A percentile compares a stretch with the other conserved stretches of the same genome.
Evolutionary conservation across 371 early-diverging fungal genomes (phyloP).

Genomic region (Saksenaea vasiformis): DNA sequence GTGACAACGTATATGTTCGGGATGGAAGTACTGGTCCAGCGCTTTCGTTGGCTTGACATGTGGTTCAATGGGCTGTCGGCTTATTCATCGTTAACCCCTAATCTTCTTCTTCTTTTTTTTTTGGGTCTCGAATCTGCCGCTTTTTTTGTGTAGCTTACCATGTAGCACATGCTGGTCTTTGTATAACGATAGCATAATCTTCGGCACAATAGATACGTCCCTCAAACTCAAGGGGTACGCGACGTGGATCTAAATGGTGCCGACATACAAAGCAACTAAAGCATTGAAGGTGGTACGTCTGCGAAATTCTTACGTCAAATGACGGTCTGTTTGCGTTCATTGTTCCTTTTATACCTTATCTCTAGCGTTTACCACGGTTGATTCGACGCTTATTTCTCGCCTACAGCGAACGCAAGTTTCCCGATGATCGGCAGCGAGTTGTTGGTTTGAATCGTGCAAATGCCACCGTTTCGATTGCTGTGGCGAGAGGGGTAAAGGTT

Average conservation of each 20-base stretch:
- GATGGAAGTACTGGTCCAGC: constrained; percentile 57
- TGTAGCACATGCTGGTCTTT: constrained; percentile 32
- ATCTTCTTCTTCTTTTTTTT: no score
- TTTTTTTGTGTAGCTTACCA: constrained; percentile 27
- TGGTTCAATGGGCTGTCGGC: constrained; percentile 41
- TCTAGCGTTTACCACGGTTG: neutral
- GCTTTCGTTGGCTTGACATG: constrained; percentile 55
- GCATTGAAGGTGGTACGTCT: constrained; percentile 25
- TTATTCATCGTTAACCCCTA: no score
- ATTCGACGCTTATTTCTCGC: constrained; percentile 9
- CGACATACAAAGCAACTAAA: constrained; percentile 25
- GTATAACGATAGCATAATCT: constrained; percentile 39
- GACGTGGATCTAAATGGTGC: constrained; percentile 15
- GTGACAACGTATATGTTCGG: constrained; percentile 58
- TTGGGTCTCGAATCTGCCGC: no score
- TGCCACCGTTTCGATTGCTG: neutral
- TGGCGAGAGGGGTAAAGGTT: neutral
- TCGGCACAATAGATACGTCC: constrained; percentile 64
- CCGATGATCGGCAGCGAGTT: neutral
- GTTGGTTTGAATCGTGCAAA: neutral
- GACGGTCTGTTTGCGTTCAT: neutral
- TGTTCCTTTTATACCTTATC: neutral
- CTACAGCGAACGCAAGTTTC: constrained; percentile 13
- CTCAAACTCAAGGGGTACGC: constrained; percentile 36
- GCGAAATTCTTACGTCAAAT: neutral